Percentiles rank a stretch among this genome's conserved stretches.
Conservation (phyloP, 73 alveolate genomes). For the Paramecium tetraurelia region DNA sequence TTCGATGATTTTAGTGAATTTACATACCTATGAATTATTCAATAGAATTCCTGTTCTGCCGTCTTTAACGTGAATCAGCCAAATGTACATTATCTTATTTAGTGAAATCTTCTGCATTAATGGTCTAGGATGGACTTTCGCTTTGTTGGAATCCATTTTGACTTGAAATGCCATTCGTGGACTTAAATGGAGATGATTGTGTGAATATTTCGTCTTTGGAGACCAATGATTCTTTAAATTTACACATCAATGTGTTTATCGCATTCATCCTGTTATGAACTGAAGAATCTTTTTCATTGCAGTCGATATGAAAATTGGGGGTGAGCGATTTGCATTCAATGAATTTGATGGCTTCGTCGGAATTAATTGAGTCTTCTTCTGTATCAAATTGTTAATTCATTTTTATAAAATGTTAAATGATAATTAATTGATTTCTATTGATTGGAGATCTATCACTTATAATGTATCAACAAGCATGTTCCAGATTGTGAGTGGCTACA, state of each 20-base stretch:
- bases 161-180: background rate
- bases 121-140: background rate
- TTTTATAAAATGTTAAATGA: background rate
- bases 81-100: background rate
- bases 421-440: background rate
- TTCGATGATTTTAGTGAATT: background rate
- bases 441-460: background rate
- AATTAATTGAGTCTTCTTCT: slow-evolving; percentile 13
- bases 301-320: background rate
- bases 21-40: background rate
- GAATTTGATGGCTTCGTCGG: background rate
- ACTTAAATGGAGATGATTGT: background rate
- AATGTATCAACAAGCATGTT: background rate
- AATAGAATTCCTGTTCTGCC: background rate
- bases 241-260: background rate
- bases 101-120: background rate
- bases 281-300: background rate
- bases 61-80: background rate
- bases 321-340: background rate
- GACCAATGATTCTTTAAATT: background rate
- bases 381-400: slow-evolving; percentile 16
- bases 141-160: background rate
- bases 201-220: background rate
- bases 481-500: background rate
- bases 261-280: background rate